Evolutionary conservation across 129 eudicot species (phyloP), one percentile per base, ranked within the genome.

Genomic region (Artemisia tridentata): DNA sequence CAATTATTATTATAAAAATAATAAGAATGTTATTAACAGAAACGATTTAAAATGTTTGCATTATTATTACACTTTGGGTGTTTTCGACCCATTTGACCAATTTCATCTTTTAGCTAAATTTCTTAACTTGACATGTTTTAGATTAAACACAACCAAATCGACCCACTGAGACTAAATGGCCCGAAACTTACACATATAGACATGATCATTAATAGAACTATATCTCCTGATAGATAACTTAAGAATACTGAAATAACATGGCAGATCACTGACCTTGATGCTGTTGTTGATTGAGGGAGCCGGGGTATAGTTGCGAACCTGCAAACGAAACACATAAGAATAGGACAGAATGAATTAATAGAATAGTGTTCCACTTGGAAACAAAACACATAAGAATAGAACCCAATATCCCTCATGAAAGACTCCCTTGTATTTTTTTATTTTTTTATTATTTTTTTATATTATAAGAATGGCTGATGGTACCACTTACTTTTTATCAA

Each of bases 251-350:
- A 47, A 53, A 65, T 38, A 82, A 43, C 52, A 71, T 63, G 45
- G 20, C 27, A 56, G 45, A 46, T 34, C 71, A 66, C 84, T 68
- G 73, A 89, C 95, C 95, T 92, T 92, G 58, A 92, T 87, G 75
- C 95, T 85, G 79, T 75, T 89, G 88, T 93, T 93, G 52, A 93
- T 89, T n/a, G 96, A 65, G 76, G 98, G 95, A 67, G 87, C 82
- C 3, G 87, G 92, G 72, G 69, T 77, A 74, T 85, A 89, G 78
- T 93, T 93, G 60, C 96, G 86, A 18, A 92, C 92, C 95, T 92
- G 80, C 76, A 80, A 14, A 69, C 29, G 14, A 67, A 13, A 45
- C 45, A 59, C 34, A 68, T 29, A 62, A 73, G 56, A 23, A 57
- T 13, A 49, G 53, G 10, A 69, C 56, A 65, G 73, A 25, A 67